phyloP scores from a whole-genome alignment of 495 filamentous ascomycete species.

The Lasiosphaeris hirsuta region DNA sequence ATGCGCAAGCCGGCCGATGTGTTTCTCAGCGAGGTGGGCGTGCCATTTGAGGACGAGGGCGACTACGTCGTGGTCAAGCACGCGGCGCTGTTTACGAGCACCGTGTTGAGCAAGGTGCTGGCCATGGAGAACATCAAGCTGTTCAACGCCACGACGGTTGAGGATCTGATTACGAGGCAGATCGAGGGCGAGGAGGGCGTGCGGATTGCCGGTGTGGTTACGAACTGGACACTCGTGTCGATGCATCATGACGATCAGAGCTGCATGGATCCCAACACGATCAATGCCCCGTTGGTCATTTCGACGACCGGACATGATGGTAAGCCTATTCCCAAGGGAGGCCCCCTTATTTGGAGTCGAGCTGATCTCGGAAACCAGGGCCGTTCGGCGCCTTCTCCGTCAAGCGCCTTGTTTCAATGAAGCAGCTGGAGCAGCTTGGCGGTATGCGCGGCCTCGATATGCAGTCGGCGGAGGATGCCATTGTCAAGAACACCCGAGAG shows the following conservation, averaged over 20 bases:
- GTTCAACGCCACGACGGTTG: conserved; percentile 88
- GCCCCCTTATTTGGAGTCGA: neutral
- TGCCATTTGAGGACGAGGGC: conserved; percentile 85
- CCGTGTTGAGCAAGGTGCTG: conserved; percentile 75
- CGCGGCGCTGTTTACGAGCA: conserved; percentile 85
- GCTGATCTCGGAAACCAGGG: conserved; percentile 25
- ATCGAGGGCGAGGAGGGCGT: conserved; percentile 42
- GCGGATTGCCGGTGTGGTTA: conserved; percentile 82
- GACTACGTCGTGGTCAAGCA: conserved; percentile 90
- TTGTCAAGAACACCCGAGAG: conserved; percentile 85
- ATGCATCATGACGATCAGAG: conserved; percentile 84
- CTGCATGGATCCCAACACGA: conserved; percentile 95
- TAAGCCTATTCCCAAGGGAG: neutral
- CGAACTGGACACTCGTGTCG: conserved; percentile 88
- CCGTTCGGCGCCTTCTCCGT: conserved; percentile 87
- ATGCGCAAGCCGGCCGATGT: conserved; percentile 86
- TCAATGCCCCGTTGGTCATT: conserved; percentile 83
- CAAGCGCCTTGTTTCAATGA: conserved; percentile 82
- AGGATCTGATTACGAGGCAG: conserved; percentile 80
- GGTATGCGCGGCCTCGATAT: conserved; percentile 92
- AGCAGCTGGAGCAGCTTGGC: conserved; percentile 72
- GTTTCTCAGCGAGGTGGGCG: conserved; percentile 74
- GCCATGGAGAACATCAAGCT: conserved; percentile 87
- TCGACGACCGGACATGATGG: conserved; percentile 86
- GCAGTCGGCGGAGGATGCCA: conserved; percentile 83